Percentiles rank a stretch among this genome's conserved stretches.
These are phyloP conservation scores for Arctium minus DNA, from an alignment of 129 eudicot genomes.

Conservation along the genomic window DNA sequence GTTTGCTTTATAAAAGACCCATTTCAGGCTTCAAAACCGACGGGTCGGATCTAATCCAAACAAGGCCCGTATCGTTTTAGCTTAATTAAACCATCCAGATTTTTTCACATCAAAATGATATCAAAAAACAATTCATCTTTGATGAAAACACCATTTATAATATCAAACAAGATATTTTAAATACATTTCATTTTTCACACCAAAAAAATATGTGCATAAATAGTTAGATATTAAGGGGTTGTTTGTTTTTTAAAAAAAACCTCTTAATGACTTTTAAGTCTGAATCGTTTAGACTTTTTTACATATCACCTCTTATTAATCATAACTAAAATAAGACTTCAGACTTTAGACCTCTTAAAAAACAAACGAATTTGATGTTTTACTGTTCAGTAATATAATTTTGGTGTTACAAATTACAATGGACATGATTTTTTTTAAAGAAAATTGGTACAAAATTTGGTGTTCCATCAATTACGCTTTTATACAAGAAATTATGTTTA, in stretches of 20 bases:
- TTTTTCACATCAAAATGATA: neutral
- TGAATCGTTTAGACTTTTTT: no score
- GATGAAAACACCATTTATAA: neutral
- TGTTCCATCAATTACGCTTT: neutral
- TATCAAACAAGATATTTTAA: neutral
- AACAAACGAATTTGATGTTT: neutral
- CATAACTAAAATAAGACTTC: no score
- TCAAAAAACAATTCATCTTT: neutral
- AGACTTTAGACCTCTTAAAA: no score
- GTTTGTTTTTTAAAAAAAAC: no score
- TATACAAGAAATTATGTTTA: neutral
- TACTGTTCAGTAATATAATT: neutral
- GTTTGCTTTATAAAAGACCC: neutral
- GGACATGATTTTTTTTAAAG: neutral
- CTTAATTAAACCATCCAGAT: neutral
- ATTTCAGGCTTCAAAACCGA: neutral
- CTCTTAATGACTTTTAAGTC: no score
- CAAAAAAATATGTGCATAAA: neutral
- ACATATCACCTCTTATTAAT: no score
- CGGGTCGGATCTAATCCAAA: neutral
- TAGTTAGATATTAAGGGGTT: neutral
- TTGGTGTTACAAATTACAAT: neutral
- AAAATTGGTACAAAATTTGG: neutral
- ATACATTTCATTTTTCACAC: neutral
- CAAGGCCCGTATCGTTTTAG: slow-evolving; percentile 6